Conservation (phyloP, 2,329 filamentous ascomycete genomes). For the Aspergillus transmontanensis region DNA sequence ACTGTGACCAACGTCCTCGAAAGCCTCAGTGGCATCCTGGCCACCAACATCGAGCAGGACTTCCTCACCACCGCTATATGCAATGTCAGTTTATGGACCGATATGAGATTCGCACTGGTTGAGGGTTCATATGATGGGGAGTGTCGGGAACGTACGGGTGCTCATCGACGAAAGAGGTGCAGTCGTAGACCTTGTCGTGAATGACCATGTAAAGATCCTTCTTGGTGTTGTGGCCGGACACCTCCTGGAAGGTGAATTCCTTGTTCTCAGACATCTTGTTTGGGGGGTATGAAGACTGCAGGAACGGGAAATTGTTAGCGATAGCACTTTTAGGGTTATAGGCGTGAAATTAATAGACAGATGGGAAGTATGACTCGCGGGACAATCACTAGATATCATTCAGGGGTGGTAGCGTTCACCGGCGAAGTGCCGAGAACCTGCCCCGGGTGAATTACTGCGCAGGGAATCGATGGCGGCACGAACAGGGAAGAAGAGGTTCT, state of each 20-base stretch:
- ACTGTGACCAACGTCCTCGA: slow-evolving; percentile 98
- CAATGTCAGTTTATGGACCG: slow-evolving; percentile 3
- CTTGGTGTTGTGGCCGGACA: slow-evolving; percentile 85
- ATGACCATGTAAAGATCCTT: slow-evolving; percentile 89
- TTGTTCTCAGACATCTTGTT: slow-evolving; percentile 57
- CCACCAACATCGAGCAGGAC: slow-evolving; percentile 94
- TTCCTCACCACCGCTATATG: slow-evolving; percentile 87
- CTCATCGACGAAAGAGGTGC: slow-evolving; percentile 89
- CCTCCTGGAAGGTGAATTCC: slow-evolving; percentile 75
- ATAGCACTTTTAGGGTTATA: no score
- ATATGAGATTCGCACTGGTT: background rate
- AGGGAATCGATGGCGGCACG: background rate
- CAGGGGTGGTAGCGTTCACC: background rate
- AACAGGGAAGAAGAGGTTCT: background rate
- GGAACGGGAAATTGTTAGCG: background rate
- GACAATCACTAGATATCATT: background rate
- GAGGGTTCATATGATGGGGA: background rate
- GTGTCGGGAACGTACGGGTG: slow-evolving; percentile 69
- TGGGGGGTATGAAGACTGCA: slow-evolving; percentile 14
- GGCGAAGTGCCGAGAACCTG: background rate
- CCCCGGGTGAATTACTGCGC: background rate
- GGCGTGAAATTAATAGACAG: background rate
- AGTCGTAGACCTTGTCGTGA: slow-evolving; percentile 96
- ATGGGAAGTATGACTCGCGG: background rate
- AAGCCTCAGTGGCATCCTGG: slow-evolving; percentile 95